Evolutionary conservation across 495 filamentous ascomycete species (phyloP).

Genomic region (Parathielavia appendiculata): DNA sequence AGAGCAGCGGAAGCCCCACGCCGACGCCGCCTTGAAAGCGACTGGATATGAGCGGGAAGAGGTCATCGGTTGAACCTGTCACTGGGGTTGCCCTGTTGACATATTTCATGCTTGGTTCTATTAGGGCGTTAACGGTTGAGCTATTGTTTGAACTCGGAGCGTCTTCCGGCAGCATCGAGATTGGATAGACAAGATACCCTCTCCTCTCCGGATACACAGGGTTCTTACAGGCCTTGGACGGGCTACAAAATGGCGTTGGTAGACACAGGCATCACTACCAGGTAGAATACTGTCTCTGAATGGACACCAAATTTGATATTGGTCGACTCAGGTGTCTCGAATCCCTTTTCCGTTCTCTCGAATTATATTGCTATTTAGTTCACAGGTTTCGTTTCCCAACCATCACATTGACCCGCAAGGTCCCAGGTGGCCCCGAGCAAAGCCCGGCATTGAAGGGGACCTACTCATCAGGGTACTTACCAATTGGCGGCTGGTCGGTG

Average conservation of each 20-base stretch:
- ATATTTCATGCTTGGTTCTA: neutral
- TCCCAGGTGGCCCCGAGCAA: no score
- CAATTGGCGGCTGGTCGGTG: no score
- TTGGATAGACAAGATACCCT: conserved; percentile 2
- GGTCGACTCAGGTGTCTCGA: no score
- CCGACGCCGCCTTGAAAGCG: conserved; percentile 60
- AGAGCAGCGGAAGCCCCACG: conserved; percentile 51
- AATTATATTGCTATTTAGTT: neutral
- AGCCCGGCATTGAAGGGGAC: no score
- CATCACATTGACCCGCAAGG: no score
- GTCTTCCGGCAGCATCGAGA: neutral
- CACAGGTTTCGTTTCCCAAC: no score
- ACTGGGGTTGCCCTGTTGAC: neutral
- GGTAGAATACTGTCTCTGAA: neutral
- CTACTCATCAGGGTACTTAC: no score
- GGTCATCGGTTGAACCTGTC: conserved; percentile 53
- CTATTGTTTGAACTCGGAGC: neutral
- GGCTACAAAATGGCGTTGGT: neutral
- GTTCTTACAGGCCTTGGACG: neutral
- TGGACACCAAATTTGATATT: no score
- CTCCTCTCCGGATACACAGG: neutral
- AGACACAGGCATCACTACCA: no score
- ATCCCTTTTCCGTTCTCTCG: neutral
- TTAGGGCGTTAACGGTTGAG: neutral
- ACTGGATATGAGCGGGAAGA: conserved; percentile 81